Percentiles rank a stretch among this genome's conserved stretches.
Evolutionary conservation across 1,139 yeast genomes (phyloP).

Genomic region (Blastobotrys buckinghamii): DNA sequence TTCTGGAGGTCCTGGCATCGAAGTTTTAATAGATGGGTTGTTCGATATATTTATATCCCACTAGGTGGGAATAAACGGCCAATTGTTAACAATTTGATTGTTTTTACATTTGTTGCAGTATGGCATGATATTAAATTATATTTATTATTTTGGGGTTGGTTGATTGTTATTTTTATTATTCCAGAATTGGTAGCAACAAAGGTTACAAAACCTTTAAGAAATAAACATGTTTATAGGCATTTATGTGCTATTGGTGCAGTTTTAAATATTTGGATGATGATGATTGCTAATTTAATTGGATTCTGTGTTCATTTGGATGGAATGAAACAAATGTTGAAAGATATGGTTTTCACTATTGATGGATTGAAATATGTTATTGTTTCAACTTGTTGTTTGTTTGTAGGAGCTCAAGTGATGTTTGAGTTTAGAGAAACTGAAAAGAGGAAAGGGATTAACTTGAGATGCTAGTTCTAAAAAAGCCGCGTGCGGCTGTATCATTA

Average conservation of each 20-base stretch:
- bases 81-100: conserved; percentile 69
- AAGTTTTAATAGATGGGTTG: conserved; percentile 84
- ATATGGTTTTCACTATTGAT: conserved; percentile 62
- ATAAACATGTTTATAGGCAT: conserved; percentile 50
- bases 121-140: conserved; percentile 97
- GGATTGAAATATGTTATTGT: conserved; percentile 62
- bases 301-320: conserved; percentile 93
- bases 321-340: conserved; percentile 53
- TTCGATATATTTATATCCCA: conserved; percentile 75
- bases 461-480: conserved; percentile 58
- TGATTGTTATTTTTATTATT: conserved; percentile 76
- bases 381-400: conserved; percentile 65
- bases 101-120: conserved; percentile 93
- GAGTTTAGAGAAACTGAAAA: conserved; percentile 83
- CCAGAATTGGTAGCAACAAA: conserved; percentile 75
- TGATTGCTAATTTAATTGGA: conserved; percentile 92
- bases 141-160: conserved; percentile 93
- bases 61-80: conserved; percentile 72
- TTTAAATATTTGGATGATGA: conserved; percentile 93
- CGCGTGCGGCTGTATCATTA: neutral
- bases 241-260: conserved; percentile 86
- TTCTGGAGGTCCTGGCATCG: conserved; percentile 99
- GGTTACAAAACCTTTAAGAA: conserved; percentile 20
- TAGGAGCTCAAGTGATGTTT: conserved; percentile 91
- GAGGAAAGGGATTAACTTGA: conserved; percentile 73